A percentile compares a stretch with the other conserved stretches of the same genome.
Conservation (phyloP, 2,329 filamentous ascomycete species). For the Alternaria solani region DNA sequence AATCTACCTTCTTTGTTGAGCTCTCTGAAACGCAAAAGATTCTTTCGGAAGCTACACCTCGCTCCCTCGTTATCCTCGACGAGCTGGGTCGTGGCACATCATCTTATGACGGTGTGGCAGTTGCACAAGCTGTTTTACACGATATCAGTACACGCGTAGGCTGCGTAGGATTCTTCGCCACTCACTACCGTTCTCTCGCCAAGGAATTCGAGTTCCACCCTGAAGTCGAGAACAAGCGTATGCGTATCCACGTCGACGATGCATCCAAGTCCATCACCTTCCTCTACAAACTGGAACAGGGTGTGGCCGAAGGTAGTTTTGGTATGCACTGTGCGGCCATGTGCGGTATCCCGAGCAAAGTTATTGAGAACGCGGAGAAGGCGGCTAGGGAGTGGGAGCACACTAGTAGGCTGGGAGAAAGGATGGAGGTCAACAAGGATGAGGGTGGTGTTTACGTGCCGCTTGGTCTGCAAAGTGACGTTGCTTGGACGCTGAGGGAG, state of each 20-base stretch:
- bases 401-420: slow-evolving; percentile 88
- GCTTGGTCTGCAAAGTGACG: slow-evolving; percentile 85
- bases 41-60: slow-evolving; percentile 88
- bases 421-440: slow-evolving; percentile 73
- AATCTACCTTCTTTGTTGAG: slow-evolving; percentile 98
- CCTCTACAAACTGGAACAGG: slow-evolving; percentile 90
- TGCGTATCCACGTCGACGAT: slow-evolving; percentile 95
- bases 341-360: slow-evolving; percentile 86
- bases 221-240: slow-evolving; percentile 83
- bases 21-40: slow-evolving; percentile 98
- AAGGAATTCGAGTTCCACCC: slow-evolving; percentile 90
- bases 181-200: slow-evolving; percentile 93
- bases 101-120: slow-evolving; percentile 94
- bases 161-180: slow-evolving; percentile 95
- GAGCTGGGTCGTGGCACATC: slow-evolving; percentile 94
- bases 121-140: slow-evolving; percentile 96
- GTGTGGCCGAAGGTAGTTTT: slow-evolving; percentile 94
- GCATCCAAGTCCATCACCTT: slow-evolving; percentile 89
- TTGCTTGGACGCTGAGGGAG: slow-evolving; percentile 77
- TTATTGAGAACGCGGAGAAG: slow-evolving; percentile 86
- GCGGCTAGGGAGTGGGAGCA: slow-evolving; percentile 95
- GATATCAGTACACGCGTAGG: slow-evolving; percentile 93
- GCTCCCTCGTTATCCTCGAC: slow-evolving; percentile 94
- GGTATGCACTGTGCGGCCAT: slow-evolving; percentile 99
- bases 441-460: slow-evolving; percentile 83